Evolutionary conservation across 768 basidiomycete species (phyloP), one percentile per base, ranked within the genome.

Genomic region (Naganishia onofrii): DNA sequence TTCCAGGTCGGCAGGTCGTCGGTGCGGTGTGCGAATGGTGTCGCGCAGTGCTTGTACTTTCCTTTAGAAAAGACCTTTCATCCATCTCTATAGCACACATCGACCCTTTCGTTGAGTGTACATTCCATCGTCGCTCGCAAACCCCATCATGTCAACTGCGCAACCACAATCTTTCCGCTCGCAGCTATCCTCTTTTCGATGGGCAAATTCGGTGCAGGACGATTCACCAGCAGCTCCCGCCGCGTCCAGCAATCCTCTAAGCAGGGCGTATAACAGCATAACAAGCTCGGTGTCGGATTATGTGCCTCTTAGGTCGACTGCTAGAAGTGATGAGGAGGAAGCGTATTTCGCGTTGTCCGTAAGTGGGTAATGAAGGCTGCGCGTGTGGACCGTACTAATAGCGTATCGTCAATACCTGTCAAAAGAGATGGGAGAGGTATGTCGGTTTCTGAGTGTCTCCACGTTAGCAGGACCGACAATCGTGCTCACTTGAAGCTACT

Each of bases 321-420:
- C 92, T 74, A 85, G 87, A 53, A 89, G 89, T 34, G 93, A 92
- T 80, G 94, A 99, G 79, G 95, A 98, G 75, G 93, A 97, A 77
- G 94, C 95, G 2, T 95, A 90, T 85, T 92, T 96, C 81, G 80
- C 80, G 15, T 70, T 79, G 44, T 77, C 78, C 32, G 77, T 79
- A 46, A 69, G 78, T 76, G 10, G 42, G 12, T 1, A 15, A 26
- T 28, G 9, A 42, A 26, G 23, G 36, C 23, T 21, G 10, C 19
- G 23, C 8, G 7, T 26, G n/a, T 15, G 5, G 13, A 31, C 29
- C 46, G 64, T 17, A 23, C 6, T 21, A n/a, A 53, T 28, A 0
- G 12, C 29, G 8, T 53, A 26, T 46, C 26, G 66, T 60, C 17
- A 17, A 23, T 10, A 32, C 42, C 19, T 55, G 70, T 48, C 48